Conservation (phyloP, 352 stramenopile genomes). For the Globisporangium heterothallicum region DNA sequence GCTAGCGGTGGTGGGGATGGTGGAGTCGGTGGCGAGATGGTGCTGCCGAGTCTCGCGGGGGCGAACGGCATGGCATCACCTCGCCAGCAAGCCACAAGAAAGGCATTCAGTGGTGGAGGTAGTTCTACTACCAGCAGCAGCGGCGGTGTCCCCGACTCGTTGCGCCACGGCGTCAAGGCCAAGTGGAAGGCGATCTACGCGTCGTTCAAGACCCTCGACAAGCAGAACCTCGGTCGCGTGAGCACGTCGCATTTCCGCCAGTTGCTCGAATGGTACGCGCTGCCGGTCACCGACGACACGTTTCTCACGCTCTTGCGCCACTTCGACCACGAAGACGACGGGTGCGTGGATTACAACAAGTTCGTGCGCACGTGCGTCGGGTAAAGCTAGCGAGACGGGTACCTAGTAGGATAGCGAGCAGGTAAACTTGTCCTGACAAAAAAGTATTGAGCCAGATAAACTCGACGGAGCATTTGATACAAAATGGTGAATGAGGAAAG, state of each 20-base stretch:
- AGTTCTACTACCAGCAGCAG: background rate
- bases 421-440: too few species aligned
- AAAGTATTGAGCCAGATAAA: too few species aligned
- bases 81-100: too few species aligned
- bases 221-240: constrained; percentile 38
- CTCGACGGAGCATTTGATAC: too few species aligned
- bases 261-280: constrained; percentile 66
- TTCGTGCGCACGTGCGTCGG: constrained; percentile 65
- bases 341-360: constrained; percentile 64
- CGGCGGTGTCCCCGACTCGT: constrained; percentile 29
- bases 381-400: too few species aligned
- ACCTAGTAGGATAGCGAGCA: background rate
- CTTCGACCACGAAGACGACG: constrained; percentile 56
- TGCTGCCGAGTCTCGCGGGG: constrained; percentile 22
- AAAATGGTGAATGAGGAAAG: too few species aligned
- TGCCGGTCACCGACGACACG: constrained; percentile 41
- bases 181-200: constrained; percentile 76
- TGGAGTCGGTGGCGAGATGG: constrained; percentile 1
- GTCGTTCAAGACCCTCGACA: constrained; percentile 62
- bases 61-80: background rate
- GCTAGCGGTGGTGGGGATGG: too few species aligned
- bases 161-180: constrained; percentile 46
- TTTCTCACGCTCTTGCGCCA: constrained; percentile 55
- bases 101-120: background rate
- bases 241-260: constrained; percentile 63